Evolutionary conservation across 1,284 basidiomycete species (phyloP).

Genomic region (Neonothopanus nambi): DNA sequence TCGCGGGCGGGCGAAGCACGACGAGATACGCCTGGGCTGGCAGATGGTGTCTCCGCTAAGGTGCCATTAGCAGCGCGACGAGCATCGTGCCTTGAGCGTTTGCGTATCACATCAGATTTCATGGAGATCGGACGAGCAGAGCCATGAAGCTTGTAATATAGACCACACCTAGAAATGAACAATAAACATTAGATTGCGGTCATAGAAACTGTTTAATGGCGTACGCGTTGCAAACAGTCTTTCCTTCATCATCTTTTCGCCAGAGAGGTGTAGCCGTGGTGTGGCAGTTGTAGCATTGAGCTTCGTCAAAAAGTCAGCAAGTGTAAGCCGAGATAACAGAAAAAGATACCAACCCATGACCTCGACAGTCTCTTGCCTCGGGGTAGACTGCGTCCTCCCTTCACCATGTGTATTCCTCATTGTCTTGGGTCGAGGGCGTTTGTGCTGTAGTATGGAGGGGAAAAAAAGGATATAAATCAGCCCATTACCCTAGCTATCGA

Average conservation of each 20-base stretch:
- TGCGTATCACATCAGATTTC: conserved; percentile 84
- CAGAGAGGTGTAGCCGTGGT: conserved; percentile 89
- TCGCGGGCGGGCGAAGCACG: conserved; percentile 66
- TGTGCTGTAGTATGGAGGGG: conserved; percentile 49
- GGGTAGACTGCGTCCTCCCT: conserved; percentile 57
- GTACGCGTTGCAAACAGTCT: conserved; percentile 89
- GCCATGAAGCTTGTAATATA: conserved; percentile 76
- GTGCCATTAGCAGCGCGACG: conserved; percentile 48
- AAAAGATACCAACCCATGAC: conserved; percentile 46
- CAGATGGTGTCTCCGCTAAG: conserved; percentile 62
- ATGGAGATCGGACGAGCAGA: conserved; percentile 80
- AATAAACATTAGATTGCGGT: conserved; percentile 19
- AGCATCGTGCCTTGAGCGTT: conserved; percentile 75
- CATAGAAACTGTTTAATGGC: conserved; percentile 29
- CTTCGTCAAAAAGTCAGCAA: conserved; percentile 36
- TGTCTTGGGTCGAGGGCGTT: conserved; percentile 80
- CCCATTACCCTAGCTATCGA: conserved; percentile 11
- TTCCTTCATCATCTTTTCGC: conserved; percentile 89
- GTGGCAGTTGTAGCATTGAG: conserved; percentile 88
- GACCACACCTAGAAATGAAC: conserved; percentile 38
- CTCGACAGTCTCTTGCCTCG: conserved; percentile 57
- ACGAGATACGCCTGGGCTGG: conserved; percentile 70
- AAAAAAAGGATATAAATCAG: conserved; percentile 21
- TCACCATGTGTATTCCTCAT: conserved; percentile 76
- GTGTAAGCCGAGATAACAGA: conserved; percentile 15